Conservation (phyloP, 768 basidiomycete species). For the Rhodocollybia butyracea region DNA sequence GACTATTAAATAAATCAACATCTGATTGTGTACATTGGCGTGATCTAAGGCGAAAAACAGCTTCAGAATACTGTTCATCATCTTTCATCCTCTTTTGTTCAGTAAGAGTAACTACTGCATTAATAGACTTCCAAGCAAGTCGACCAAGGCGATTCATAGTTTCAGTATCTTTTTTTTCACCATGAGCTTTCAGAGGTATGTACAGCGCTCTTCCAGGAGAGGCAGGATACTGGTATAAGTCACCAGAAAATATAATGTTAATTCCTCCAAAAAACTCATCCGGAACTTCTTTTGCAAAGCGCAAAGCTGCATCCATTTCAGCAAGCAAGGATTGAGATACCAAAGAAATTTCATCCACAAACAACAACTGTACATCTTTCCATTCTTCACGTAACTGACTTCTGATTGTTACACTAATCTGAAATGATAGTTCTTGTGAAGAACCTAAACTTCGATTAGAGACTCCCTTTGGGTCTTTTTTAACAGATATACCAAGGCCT, state of each 20-base stretch:
- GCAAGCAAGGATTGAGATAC: constrained; percentile 18
- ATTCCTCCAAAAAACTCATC: neutral
- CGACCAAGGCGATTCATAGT: too few relatives aligned
- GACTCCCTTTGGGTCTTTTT: constrained; percentile 14
- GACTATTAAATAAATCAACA: too few relatives aligned
- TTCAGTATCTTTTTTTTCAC: too few relatives aligned
- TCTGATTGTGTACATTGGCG: too few relatives aligned
- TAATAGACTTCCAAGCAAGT: too few relatives aligned
- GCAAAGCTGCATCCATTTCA: constrained; percentile 19
- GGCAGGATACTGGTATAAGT: neutral
- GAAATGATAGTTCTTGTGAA: constrained; percentile 10
- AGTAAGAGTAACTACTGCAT: too few relatives aligned
- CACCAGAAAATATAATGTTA: neutral
- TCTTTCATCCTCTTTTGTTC: too few relatives aligned
- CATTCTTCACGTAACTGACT: constrained; percentile 19
- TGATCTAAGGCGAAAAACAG: too few relatives aligned
- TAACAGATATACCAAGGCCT: constrained; percentile 20
- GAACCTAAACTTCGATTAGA: constrained; percentile 11
- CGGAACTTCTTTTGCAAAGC: neutral
- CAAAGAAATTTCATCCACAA: constrained; percentile 29
- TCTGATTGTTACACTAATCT: constrained; percentile 15
- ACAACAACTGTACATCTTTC: constrained; percentile 19
- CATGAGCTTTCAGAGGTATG: too few relatives aligned
- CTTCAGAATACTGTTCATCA: too few relatives aligned
- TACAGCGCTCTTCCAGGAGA: too few relatives aligned